Conservation (phyloP, 2,329 filamentous ascomycete species). For the Lecanicillium sp. region DNA sequence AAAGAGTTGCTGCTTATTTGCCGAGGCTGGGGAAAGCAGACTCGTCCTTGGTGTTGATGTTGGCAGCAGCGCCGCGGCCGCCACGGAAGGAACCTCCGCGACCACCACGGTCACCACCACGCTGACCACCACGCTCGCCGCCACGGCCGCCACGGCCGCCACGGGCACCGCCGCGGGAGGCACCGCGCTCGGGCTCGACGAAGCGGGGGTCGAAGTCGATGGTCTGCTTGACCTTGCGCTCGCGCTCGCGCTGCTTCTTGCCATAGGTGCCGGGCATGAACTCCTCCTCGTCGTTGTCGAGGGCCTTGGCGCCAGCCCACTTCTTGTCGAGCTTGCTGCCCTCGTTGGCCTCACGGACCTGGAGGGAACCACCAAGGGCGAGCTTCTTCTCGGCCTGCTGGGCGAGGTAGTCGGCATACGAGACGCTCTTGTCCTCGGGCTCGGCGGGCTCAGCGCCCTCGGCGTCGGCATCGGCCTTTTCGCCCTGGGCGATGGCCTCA, state of each 20-base stretch:
- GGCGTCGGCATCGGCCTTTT: conserved; percentile 59
- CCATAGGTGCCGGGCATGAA: conserved; percentile 68
- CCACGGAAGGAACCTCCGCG: conserved; percentile 29
- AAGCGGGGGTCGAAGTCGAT: conserved; percentile 83
- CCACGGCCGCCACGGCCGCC: conserved; percentile 18
- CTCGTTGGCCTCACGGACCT: conserved; percentile 88
- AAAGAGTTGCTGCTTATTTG: conserved; percentile 31
- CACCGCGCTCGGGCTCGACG: conserved; percentile 57
- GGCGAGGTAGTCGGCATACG: conserved; percentile 81
- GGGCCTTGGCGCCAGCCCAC: conserved; percentile 76
- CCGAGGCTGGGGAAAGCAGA: conserved; percentile 54
- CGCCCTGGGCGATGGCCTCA: conserved; percentile 78
- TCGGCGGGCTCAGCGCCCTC: conserved; percentile 44
- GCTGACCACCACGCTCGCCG: conserved; percentile 25
- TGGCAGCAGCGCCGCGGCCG: conserved; percentile 35
- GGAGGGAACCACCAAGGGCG: conserved; percentile 54
- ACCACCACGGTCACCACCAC: conserved; percentile 29
- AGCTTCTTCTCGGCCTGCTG: conserved; percentile 66
- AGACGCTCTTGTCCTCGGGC: conserved; percentile 81
- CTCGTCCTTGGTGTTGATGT: conserved; percentile 51
- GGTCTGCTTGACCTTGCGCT: conserved; percentile 85
- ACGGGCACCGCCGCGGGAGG: conserved; percentile 42
- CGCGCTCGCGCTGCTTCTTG: conserved; percentile 79
- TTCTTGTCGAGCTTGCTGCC: conserved; percentile 83
- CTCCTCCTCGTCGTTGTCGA: conserved; percentile 60